Base-by-base conservation (phyloP, 1,284 basidiomycete genomes). In the Afroboletus lepidellus region DNA sequence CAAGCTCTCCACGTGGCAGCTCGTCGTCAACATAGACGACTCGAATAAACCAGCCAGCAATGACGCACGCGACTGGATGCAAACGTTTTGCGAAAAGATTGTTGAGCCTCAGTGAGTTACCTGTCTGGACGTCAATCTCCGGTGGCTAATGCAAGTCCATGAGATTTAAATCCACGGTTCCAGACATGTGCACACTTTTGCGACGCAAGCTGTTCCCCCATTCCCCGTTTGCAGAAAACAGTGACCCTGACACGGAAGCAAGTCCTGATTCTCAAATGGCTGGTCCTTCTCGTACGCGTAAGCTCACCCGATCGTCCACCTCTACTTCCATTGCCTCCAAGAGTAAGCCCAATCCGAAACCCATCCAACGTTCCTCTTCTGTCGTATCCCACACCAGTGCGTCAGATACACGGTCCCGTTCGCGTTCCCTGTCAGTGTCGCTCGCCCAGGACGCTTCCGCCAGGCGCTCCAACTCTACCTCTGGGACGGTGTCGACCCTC, bases 1-100 rank as follows among this genome's bases (percentile, higher is more conserved):
- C 69, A 85, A 83, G 61, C 69, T 90, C 5, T 84, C 83, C 5
- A 82, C 79, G 68, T 87, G 87, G 85, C 87, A 90, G 60, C 77
- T 90, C 12, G 70, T 83, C 57, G 68, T 63, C 12, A 67, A 70
- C 15, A 62, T 79, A 49, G 74, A 74, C 30, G 61, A 55, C 51
- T 41, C 21, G 3, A 23, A 53, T 23, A 55, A 46, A 37, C 49
- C 9, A 3, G 32, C 45, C 1, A 27, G 41, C 8, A 56, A 52
- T 8, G 74, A 77, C 21, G 75, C 79, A 34, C 73, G 76, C 3
- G 87, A 90, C 60, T 90, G 87, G 87, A 84, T 82, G 70, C 87
- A 90, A 61, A 53, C 62, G 0, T 90, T 89, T 60, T 85, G 76
- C 55, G 79, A 84, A 60, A 77, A 83, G 33, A 60, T 85, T 41